These are phyloP conservation scores for Penicillium sp. DNA, from an alignment of 2,329 filamentous ascomycete genomes.

Conservation along the genomic window DNA sequence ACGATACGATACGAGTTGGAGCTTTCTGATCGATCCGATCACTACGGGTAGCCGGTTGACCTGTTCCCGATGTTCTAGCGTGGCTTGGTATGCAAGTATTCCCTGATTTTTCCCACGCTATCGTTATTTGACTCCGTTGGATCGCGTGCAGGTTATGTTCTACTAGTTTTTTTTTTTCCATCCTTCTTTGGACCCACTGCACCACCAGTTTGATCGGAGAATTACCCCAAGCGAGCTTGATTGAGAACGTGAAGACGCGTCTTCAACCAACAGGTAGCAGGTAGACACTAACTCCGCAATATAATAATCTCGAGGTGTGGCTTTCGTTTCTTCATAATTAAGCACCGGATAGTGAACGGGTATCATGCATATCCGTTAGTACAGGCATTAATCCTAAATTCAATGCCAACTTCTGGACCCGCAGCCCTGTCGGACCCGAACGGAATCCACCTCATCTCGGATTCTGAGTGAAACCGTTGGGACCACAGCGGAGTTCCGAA, in stretches of 20 bases:
- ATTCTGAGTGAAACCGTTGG: constrained; percentile 15
- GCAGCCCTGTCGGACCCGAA: constrained; percentile 1
- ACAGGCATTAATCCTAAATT: background rate
- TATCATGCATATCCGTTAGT: background rate
- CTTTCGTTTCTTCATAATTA: background rate
- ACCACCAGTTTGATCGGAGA: background rate
- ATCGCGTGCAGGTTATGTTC: background rate
- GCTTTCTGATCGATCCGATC: background rate
- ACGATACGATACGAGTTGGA: background rate
- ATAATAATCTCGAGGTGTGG: background rate
- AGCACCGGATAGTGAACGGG: background rate
- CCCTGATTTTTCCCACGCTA: constrained; percentile 4
- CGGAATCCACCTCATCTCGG: constrained; percentile 8
- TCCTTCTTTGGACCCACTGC: background rate
- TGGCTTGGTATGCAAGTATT: constrained; percentile 2
- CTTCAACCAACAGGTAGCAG: too few relatives aligned
- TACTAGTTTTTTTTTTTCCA: background rate
- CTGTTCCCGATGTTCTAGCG: background rate
- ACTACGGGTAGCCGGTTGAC: background rate
- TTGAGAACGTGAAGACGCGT: background rate
- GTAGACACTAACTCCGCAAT: too few relatives aligned
- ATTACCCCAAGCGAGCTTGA: background rate
- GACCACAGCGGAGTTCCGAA: constrained; percentile 17
- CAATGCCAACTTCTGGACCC: background rate
- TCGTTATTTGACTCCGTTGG: background rate